Evolutionary conservation across 2,329 filamentous ascomycete species (phyloP), one percentile per base, ranked within the genome.

Genomic region (Ceratocystis diversiconidia): DNA sequence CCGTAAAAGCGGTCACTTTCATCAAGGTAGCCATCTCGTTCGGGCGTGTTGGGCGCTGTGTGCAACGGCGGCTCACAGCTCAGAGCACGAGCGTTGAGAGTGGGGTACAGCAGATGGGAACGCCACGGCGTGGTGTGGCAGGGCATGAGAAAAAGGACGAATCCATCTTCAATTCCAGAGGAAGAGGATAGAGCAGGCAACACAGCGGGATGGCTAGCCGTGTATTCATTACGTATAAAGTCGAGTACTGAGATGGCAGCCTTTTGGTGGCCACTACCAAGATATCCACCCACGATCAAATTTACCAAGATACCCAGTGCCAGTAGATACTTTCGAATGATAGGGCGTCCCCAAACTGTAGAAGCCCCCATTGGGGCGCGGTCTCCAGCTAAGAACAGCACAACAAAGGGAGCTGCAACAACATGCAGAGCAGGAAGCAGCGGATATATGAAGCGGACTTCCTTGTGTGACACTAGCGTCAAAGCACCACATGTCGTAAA

Each of bases 61-160:
- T 86, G 77, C 12, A 99, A 76, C 0, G 94, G 94, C 1, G 94
- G 94, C 70, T 96, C 92, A 74, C 94, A 99, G 5, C 88, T 88
- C 17, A 97, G 78, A 0, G 92, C 92, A 79, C 92, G 92, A 3
- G 90, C 91, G 66, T 83, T 77, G 64, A 96, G 84, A 36, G 79
- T 77, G 0, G 89, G 83, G 72, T 94, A 83, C 68, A 95, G 79
- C 48, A 97, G 81, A 72, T 95, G 89, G 17, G 88, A 91, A 71
- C 92, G 88, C 92, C 94, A 97, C 1, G 94, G 92, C 0, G 92
- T 97, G 69, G 88, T 89, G 78, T 99, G 94, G 76, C 94, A 99
- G 8, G 94, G 94, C 82, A 92, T 95, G 28, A 99, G 81, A 76
- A 97, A 96, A 22, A 88, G 87, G 43, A 86, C 84, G 70, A 86